phyloP scores from a whole-genome alignment of 108 stramenopile genomes.

The Schizochytrium sp. region DNA sequence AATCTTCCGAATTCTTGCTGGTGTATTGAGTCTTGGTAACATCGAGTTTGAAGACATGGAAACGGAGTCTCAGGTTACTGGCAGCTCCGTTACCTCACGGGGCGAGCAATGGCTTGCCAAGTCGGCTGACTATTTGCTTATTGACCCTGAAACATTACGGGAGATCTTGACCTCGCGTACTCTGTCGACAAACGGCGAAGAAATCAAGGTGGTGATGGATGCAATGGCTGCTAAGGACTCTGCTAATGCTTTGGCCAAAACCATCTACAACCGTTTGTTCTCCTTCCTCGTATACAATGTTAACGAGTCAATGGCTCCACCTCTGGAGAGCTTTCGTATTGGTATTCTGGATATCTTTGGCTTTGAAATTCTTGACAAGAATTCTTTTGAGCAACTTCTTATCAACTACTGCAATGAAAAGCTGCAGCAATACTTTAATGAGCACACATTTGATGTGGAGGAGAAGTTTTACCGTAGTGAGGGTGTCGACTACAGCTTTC shows the following conservation, averaged over 20 bases:
- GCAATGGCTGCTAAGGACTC: conserved; percentile 53
- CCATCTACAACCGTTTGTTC: conserved; percentile 68
- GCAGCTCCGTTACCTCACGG: background rate
- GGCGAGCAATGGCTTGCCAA: conserved; percentile 38
- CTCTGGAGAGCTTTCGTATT: conserved; percentile 56
- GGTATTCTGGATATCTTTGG: conserved; percentile 69
- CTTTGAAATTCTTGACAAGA: conserved; percentile 65
- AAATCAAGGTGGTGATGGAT: background rate
- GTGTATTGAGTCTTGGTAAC: conserved; percentile 70
- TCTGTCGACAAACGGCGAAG: conserved; percentile 25
- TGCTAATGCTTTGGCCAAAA: conserved; percentile 66
- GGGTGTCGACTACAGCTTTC: conserved; percentile 38
- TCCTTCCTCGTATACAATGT: conserved; percentile 65
- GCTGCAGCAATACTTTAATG: conserved; percentile 76
- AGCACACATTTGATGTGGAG: conserved; percentile 61
- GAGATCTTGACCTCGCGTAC: background rate
- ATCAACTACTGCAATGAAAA: conserved; percentile 95
- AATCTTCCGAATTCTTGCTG: conserved; percentile 66
- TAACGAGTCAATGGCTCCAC: conserved; percentile 80
- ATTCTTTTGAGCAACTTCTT: conserved; percentile 77
- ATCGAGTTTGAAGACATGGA: conserved; percentile 78
- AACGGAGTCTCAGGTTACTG: conserved; percentile 2
- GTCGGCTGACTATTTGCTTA: background rate
- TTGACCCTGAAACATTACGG: background rate
- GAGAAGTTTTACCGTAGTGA: conserved; percentile 61